Conservation (phyloP, 129 eudicot genomes). For the Sambucus nigra region DNA sequence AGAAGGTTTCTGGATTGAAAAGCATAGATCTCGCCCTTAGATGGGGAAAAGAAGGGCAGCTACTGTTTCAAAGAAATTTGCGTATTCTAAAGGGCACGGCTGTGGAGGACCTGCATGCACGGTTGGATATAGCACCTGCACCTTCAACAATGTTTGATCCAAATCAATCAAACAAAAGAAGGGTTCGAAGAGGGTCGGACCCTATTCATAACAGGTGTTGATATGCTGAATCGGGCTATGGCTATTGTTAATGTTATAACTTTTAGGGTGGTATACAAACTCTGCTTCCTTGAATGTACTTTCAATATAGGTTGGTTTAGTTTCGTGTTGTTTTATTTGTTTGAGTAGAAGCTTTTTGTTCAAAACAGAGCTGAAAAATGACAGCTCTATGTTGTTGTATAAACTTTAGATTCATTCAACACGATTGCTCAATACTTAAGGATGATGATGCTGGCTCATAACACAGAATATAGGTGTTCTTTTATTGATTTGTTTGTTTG, state of each 20-base stretch:
- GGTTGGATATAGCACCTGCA: conserved; percentile 44
- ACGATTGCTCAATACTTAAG: conserved; percentile 11
- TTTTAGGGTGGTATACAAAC: background rate
- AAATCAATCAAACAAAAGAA: conserved; percentile 48
- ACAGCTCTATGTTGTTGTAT: conserved; percentile 15
- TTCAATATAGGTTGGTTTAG: conserved; percentile 28
- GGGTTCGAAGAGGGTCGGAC: conserved; percentile 59
- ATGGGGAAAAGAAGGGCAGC: conserved; percentile 11
- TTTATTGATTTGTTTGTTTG: too few species aligned
- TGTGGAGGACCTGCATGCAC: conserved; percentile 24
- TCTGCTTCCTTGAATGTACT: conserved; percentile 13
- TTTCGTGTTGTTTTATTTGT: conserved; percentile 4
- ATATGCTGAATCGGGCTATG: background rate
- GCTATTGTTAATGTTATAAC: background rate
- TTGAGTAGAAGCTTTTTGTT: conserved; percentile 7
- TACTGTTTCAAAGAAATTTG: conserved; percentile 18
- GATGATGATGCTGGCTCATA: conserved; percentile 12
- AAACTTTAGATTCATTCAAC: conserved; percentile 25
- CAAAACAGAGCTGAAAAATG: conserved; percentile 11
- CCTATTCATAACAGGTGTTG: conserved; percentile 77
- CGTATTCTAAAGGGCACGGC: conserved; percentile 26
- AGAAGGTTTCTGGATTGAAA: conserved; percentile 31
- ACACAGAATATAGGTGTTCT: conserved; percentile 13
- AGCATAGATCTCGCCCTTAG: conserved; percentile 46
- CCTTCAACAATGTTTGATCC: conserved; percentile 57